Base-by-base conservation (phyloP, 176 grass and related monocot genomes). In the Aegilops longissima region DNA sequence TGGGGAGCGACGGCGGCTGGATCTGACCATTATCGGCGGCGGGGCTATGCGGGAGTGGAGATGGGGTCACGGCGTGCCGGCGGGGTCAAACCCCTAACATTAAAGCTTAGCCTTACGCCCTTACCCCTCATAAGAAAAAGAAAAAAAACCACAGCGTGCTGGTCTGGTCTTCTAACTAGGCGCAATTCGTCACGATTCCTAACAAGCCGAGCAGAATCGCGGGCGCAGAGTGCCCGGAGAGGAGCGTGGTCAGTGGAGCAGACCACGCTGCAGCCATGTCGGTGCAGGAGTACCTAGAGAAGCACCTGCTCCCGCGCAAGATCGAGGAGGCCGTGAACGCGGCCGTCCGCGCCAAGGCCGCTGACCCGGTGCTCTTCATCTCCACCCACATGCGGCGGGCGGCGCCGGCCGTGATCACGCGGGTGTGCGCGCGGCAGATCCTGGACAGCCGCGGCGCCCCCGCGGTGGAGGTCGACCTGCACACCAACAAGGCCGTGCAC, bases 301-400 rank as follows among this genome's bases (percentile, higher is more conserved):
- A 93, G 92, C 90, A 96, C 84, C 54, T 94, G 77, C 90, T 99
- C 29, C 88, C 97, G 49, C 94, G 97, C 72, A 99, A 91, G 97
- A 86, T 99, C 72, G 97, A 99, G 89, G 97, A 99, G 79, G 92
- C 97, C 65, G 97, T 99, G 84, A 99, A 99, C 89, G 97, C 97
- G 47, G 97, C 97, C 38, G 94, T 99, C 87, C 90, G 94, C 76
- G 94, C 94, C 67, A 99, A 94, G 86, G 68, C 89, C 42, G 54
- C 88, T 36, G 90, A 94, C 82, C 94, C 97, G 65, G 89, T 91
- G 73, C 94, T 96, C 61, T 96, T 93, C 83, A 96, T 99, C 82
- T 92, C 97, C 38, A 92, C 83, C 85, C 97, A 99, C 90, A 99
- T 99, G 94, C 88, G 91, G 49, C 95, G 88, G 79, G 87, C 92